These are phyloP conservation scores for Pseudocercospora pini-densiflorae DNA, from an alignment of 2,329 filamentous ascomycete genomes.

Conservation along the genomic window DNA sequence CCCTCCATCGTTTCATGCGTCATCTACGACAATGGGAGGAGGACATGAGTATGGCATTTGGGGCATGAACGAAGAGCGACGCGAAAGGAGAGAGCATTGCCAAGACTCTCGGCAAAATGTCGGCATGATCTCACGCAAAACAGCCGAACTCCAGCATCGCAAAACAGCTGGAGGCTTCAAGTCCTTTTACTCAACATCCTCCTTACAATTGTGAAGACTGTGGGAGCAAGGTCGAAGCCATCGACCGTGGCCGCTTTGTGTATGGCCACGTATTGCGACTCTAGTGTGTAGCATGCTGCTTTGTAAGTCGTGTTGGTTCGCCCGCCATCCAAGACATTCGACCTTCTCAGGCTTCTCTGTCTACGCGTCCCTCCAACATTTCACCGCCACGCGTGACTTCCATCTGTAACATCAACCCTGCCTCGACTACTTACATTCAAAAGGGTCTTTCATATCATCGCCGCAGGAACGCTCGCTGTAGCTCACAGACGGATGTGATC, in stretches of 20 bases:
- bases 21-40: not conserved
- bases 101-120: not conserved
- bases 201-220: not conserved
- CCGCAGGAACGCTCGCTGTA: not conserved
- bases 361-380: constrained; percentile 1
- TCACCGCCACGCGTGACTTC: constrained; percentile 5
- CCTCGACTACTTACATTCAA: not conserved
- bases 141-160: not conserved
- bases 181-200: not conserved
- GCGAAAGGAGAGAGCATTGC: not conserved
- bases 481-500: not conserved
- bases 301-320: constrained; percentile 3
- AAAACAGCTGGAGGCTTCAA: not conserved
- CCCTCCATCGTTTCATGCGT: no score
- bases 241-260: not conserved
- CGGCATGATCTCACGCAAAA: not conserved
- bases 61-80: not conserved
- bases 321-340: constrained; percentile 7
- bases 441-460: not conserved
- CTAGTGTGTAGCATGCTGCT: not conserved
- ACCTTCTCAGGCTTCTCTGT: constrained; percentile 1
- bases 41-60: not conserved
- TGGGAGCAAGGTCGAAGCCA: not conserved
- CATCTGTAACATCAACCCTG: not conserved
- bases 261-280: not conserved